phyloP scores from a whole-genome alignment of 2,329 filamentous ascomycete genomes.

The Fusarium solani-melongenae region DNA sequence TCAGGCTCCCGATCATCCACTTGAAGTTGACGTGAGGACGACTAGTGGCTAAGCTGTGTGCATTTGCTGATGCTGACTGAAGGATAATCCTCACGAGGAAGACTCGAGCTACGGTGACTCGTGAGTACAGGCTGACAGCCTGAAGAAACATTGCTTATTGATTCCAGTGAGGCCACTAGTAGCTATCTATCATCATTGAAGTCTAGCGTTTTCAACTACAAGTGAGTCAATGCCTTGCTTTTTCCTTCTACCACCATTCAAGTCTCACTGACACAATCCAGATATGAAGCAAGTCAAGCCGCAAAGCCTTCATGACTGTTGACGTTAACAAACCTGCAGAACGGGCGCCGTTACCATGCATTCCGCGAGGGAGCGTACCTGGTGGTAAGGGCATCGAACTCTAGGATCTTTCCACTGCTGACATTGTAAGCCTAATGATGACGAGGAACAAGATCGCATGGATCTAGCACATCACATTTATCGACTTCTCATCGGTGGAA shows the following conservation, averaged over 20 bases:
- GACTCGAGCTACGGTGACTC: not conserved
- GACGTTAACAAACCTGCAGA: not conserved
- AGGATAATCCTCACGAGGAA: not conserved
- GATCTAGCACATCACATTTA: constrained; percentile 31
- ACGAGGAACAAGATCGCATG: constrained; percentile 18
- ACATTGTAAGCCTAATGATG: not conserved
- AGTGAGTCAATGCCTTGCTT: not conserved
- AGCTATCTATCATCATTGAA: not conserved
- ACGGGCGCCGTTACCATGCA: not conserved
- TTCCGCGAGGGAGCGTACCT: not conserved
- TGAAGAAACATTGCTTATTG: not conserved
- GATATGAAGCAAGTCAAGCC: not conserved
- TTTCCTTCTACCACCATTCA: not conserved
- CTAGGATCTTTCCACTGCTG: not conserved
- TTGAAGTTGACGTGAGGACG: not conserved
- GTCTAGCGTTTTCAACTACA: not conserved
- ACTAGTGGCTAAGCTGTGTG: too few relatives aligned
- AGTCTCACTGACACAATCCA: not conserved
- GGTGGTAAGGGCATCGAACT: not conserved
- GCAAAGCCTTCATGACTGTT: not conserved
- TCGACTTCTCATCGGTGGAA: constrained; percentile 17
- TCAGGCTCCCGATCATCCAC: not conserved
- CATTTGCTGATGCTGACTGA: not conserved
- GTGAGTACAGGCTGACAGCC: not conserved
- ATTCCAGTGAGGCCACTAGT: not conserved